Conservation (phyloP, 2,329 filamentous ascomycete species). For the Fusarium sterilihyphosum region DNA sequence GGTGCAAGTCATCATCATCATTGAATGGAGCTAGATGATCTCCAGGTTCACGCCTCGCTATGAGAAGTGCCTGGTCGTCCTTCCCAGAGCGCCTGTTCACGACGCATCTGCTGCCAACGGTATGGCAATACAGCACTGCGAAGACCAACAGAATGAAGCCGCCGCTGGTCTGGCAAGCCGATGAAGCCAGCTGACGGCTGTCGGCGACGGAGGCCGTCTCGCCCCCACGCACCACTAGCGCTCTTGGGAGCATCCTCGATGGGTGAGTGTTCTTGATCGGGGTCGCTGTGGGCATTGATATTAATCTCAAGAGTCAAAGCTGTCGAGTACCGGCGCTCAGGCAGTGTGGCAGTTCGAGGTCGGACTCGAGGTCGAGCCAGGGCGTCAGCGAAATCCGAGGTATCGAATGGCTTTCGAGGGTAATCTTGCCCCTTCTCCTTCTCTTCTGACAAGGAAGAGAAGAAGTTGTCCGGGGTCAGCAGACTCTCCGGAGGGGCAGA, state of each 20-base stretch:
- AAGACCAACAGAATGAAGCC: slow-evolving; percentile 41
- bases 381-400: slow-evolving; percentile 16
- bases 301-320: slow-evolving; percentile 40
- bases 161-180: slow-evolving; percentile 39
- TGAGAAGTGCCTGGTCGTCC: slow-evolving; percentile 41
- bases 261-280: slow-evolving; percentile 33
- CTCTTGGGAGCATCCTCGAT: slow-evolving; percentile 35
- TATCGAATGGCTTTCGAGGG: slow-evolving; percentile 23
- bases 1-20: not conserved
- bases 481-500: slow-evolving; percentile 35
- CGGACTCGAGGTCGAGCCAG: slow-evolving; percentile 25
- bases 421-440: slow-evolving; percentile 27
- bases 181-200: slow-evolving; percentile 41
- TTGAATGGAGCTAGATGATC: not conserved
- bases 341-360: slow-evolving; percentile 35
- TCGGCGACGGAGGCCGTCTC: slow-evolving; percentile 31
- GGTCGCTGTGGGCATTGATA: slow-evolving; percentile 22
- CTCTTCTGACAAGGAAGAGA: slow-evolving; percentile 6
- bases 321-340: slow-evolving; percentile 41
- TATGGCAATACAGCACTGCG: slow-evolving; percentile 43
- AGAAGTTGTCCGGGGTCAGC: slow-evolving; percentile 20
- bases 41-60: slow-evolving; percentile 32
- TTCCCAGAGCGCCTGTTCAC: slow-evolving; percentile 34
- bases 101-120: slow-evolving; percentile 38
- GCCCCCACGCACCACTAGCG: slow-evolving; percentile 21